These are phyloP conservation scores for Colletotrichum ledebouriae DNA, from an alignment of 2,329 filamentous ascomycete genomes.

Conservation along the genomic window DNA sequence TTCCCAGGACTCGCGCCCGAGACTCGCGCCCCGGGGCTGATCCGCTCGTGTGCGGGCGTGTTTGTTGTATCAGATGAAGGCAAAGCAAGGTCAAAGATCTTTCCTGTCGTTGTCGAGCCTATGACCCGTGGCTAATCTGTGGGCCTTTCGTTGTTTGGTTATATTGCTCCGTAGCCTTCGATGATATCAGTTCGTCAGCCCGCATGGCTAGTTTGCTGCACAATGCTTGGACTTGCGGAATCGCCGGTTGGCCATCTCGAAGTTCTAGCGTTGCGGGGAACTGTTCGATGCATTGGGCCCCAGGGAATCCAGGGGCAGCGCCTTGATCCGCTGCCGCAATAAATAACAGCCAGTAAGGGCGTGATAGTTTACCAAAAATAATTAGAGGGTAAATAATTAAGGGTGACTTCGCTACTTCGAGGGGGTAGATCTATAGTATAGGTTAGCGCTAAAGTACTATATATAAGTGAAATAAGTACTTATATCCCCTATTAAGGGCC, in stretches of 20 bases:
- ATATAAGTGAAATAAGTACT: no score
- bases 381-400: no score
- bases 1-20: slow-evolving; percentile 5
- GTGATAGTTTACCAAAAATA: no score
- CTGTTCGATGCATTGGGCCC: background rate
- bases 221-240: background rate
- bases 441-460: no score
- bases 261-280: background rate
- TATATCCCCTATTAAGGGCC: no score
- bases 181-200: slow-evolving; percentile 7
- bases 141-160: background rate
- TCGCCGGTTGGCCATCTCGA: background rate
- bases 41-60: background rate
- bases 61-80: slow-evolving; percentile 1
- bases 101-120: background rate
- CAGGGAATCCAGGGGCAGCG: background rate
- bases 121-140: background rate
- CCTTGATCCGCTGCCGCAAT: background rate
- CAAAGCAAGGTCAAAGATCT: slow-evolving; percentile 9
- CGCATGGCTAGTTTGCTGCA: background rate
- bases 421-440: no score
- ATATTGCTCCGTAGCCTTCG: background rate
- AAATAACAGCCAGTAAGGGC: no score
- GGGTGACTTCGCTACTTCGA: no score
- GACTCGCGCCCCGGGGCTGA: background rate